Evolutionary conservation across 2,329 filamentous ascomycete genomes (phyloP).

Genomic region (Emericellopsis cladophorae): DNA sequence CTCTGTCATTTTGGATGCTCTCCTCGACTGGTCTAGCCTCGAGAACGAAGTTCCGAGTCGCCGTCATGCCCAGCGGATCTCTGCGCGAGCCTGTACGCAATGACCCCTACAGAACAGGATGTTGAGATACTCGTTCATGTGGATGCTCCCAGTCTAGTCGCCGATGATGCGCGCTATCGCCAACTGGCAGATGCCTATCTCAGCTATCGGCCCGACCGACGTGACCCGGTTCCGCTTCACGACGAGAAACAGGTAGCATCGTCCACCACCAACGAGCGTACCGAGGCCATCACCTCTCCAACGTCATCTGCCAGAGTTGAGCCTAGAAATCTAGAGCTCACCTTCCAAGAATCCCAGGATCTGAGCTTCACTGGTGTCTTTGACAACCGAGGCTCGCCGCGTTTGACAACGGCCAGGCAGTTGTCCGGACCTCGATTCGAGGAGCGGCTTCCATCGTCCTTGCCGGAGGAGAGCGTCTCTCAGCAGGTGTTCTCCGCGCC

Average conservation of each 20-base stretch:
- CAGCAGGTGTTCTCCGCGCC: slow-evolving; percentile 25
- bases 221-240: not conserved
- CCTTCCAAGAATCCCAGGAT: slow-evolving; percentile 20
- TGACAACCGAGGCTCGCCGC: slow-evolving; percentile 27
- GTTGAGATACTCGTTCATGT: slow-evolving; percentile 45
- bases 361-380: slow-evolving; percentile 31
- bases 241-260: not conserved
- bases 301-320: not conserved
- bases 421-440: not conserved
- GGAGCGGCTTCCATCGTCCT: not conserved
- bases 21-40: too few species aligned
- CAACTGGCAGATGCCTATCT: slow-evolving; percentile 37
- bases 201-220: slow-evolving; percentile 25
- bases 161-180: slow-evolving; percentile 35
- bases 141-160: slow-evolving; percentile 32
- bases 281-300: too few species aligned
- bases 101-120: slow-evolving; percentile 9
- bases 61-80: too few species aligned
- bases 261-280: not conserved
- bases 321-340: not conserved
- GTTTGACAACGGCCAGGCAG: slow-evolving; percentile 4
- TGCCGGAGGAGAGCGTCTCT: not conserved
- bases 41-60: too few species aligned
- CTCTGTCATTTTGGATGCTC: too few species aligned
- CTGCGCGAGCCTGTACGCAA: not conserved